These are phyloP conservation scores for Apostasia shenzhenica DNA, from an alignment of 106 monocot genomes.

Conservation along the genomic window DNA sequence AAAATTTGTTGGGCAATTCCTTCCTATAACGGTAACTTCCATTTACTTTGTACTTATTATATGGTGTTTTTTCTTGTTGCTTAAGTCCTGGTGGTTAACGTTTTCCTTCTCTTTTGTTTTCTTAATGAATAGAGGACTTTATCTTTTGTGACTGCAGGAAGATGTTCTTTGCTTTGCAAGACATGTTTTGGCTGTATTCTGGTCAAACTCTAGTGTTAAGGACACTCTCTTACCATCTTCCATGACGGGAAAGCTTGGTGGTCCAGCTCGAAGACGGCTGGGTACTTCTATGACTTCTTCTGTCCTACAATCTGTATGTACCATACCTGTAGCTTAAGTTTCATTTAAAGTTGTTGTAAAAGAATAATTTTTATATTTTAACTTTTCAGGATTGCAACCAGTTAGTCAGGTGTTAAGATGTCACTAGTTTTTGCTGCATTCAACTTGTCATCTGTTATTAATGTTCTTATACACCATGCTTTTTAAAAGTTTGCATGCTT, in stretches of 20 bases:
- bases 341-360: neutral
- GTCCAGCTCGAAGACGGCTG: slow-evolving; percentile 70
- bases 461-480: too few species aligned
- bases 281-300: slow-evolving; percentile 39
- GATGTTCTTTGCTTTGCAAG: slow-evolving; percentile 44
- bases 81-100: slow-evolving; percentile 1
- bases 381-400: neutral
- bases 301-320: slow-evolving; percentile 70
- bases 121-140: neutral
- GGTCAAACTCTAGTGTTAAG: slow-evolving; percentile 24
- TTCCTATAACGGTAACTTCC: slow-evolving; percentile 30
- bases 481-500: too few species aligned
- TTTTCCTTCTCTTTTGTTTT: neutral
- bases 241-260: slow-evolving; percentile 89
- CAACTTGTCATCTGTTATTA: too few species aligned
- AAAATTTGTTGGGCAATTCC: slow-evolving; percentile 16
- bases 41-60: neutral
- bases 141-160: slow-evolving; percentile 29
- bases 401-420: neutral
- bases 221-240: slow-evolving; percentile 41
- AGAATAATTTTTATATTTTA: neutral
- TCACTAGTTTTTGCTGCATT: neutral
- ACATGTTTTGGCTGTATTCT: slow-evolving; percentile 40
- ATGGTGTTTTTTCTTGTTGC: neutral
- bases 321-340: neutral